Evolutionary conservation across 106 monocot species (phyloP), one percentile per base, ranked within the genome.

Genomic region (Dioscorea zingiberensis): DNA sequence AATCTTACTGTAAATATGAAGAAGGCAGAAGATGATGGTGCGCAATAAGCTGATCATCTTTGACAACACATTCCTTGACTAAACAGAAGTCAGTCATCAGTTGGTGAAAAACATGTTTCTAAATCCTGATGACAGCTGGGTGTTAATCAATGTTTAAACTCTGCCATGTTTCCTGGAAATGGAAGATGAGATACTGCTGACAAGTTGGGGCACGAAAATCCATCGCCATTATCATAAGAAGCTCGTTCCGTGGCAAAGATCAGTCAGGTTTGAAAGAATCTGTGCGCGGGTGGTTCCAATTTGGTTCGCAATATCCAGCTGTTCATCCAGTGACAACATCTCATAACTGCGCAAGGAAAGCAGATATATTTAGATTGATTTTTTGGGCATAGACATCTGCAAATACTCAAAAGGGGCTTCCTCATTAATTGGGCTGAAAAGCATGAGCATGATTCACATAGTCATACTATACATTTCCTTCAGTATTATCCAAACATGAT

Each of bases 251-350:
- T 80, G 54, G 12, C 78, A 80, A 65, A 86, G 79, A 71, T 98
- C 98, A 71, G 59, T 84, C 56, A 93, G 75, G 71, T 84, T 92
- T 25, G 84, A 68, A 54, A 98, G 89, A 45, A 98, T 86, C 61
- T 89, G 92, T 3, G 86, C 54, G 10, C 92, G 81, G 18, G 98
- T 98, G 14, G 88, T 89, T 55, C 86, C 89, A 61, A 87, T 93
- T 66, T 89, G 88, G 18, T 86, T 65, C 44, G 98, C 89, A 66
- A 98, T 80, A 46, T 98, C 98, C 60, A 86, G 60, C 77, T 98
- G 98, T 58, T 93, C 84, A 45, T 87, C 98, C 69, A 98, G 23
- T 27, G 98, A 67, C n/a, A 98, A 69, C 98, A 98, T 93, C 77
- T 98, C 89, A 76, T 98, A 98, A 63, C 98, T 98, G 74, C 44